Base-by-base conservation (phyloP, 2,329 filamentous ascomycete genomes). In the Colletotrichum tropicale region DNA sequence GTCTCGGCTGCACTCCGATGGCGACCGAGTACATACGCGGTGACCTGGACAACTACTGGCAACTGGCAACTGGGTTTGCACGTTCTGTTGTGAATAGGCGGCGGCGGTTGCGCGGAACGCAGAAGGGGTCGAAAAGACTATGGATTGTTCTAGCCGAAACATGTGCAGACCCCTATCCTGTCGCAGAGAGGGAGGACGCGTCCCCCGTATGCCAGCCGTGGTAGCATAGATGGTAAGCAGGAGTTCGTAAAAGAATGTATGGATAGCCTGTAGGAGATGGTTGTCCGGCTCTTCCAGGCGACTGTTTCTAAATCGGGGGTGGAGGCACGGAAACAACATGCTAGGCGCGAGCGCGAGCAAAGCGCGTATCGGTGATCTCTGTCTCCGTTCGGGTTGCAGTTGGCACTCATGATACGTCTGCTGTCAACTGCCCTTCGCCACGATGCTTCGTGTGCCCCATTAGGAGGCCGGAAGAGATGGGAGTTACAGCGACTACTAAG, bases 81-180 rank as follows among this genome's bases (percentile, higher is more conserved):
- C 26, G 24, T 60, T 60, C 18, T 60, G 28, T 30, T 60, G 28
- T 18, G 28, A n/a, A 32, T 34, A 32, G 58, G 28, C 26, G 55
- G 24, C 60, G 10, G 30, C 52, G 52, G 56, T 48, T 64, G 69
- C 26, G 55, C 12, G 61, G 38, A 58, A 62, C 55, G 62, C 69
- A 64, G 38, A 64, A 52, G 34, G 67, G 36, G 55, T 5, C 67
- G 15, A 48, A 52, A 64, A 48, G 43, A 68, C 38, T 28, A 72
- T 67, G 62, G 26, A 61, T 62, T 73, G 69, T 75, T 32, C 73
- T 68, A 68, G 73, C 70, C 70, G 73, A 75, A 75, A 75, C 73
- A 73, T 24, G 15, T 34, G 36, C 24, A 52, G 67, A 64, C 69
- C 69, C 73, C 69, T 68, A 64, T 68, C 28, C n/a, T 48, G 69